A percentile compares a stretch with the other conserved stretches of the same genome.
Conservation (phyloP, 176 grass and related monocot genomes). For the Ampelocalamus luodianensis region DNA sequence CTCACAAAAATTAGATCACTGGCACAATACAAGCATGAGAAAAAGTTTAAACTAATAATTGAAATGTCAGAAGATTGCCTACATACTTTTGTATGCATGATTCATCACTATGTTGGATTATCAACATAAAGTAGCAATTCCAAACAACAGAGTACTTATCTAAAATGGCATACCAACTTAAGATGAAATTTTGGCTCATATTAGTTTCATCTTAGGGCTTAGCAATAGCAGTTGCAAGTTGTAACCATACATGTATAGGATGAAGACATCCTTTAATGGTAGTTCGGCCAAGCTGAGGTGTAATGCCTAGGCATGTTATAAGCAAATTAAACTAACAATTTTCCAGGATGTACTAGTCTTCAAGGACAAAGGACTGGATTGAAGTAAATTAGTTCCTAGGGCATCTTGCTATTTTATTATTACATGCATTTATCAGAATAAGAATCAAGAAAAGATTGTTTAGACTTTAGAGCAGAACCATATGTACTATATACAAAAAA, state of each 20-base stretch:
- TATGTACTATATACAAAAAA: conserved; percentile 16
- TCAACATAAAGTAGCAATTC: neutral
- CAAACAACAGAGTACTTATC: neutral
- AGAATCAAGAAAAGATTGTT: neutral
- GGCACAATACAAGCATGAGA: neutral
- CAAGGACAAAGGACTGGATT: neutral
- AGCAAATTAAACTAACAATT: neutral
- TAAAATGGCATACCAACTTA: neutral
- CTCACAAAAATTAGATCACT: neutral
- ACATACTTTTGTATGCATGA: neutral
- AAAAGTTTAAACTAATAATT: neutral
- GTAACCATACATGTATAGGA: neutral
- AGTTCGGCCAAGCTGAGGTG: neutral
- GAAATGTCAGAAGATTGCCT: neutral
- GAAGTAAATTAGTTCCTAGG: neutral
- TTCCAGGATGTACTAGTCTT: neutral
- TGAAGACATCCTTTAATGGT: neutral
- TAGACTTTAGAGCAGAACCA: neutral
- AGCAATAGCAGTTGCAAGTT: conserved; percentile 7
- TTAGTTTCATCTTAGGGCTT: neutral
- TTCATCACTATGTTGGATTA: neutral
- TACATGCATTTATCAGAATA: neutral
- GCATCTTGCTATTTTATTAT: conserved; percentile 2
- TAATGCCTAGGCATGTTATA: neutral
- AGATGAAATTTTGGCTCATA: neutral